These are phyloP conservation scores for Binderoboletus segoi DNA, from an alignment of 1,284 basidiomycete species.

Conservation along the genomic window DNA sequence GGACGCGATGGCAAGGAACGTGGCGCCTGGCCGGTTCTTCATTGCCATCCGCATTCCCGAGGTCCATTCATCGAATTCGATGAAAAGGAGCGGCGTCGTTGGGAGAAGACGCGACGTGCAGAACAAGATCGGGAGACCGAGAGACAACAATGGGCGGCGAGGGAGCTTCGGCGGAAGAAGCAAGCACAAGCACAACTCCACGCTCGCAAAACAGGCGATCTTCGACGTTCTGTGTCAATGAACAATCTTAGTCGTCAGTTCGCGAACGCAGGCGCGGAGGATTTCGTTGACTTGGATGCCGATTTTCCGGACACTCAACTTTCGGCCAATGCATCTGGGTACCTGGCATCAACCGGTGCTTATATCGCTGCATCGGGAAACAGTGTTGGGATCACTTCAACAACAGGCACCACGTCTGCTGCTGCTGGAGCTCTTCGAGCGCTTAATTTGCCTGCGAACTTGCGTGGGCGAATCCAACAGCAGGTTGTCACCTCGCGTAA, in stretches of 20 bases:
- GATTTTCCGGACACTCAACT: constrained; percentile 49
- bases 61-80: constrained; percentile 76
- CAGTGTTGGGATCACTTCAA: constrained; percentile 91
- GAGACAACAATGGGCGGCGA: constrained; percentile 44
- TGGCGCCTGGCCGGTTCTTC: constrained; percentile 67
- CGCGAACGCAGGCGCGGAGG: constrained; percentile 36
- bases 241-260: constrained; percentile 67
- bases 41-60: constrained; percentile 70
- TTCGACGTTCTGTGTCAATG: constrained; percentile 79
- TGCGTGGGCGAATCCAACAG: constrained; percentile 61
- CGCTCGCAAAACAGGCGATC: constrained; percentile 52
- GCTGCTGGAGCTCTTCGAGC: constrained; percentile 47
- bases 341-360: constrained; percentile 56
- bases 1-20: constrained; percentile 52
- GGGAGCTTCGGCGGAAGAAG: constrained; percentile 47
- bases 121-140: constrained; percentile 55
- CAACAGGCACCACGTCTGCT: constrained; percentile 81
- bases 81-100: constrained; percentile 66
- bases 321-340: constrained; percentile 70
- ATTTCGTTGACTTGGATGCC: constrained; percentile 50
- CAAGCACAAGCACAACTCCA: constrained; percentile 42
- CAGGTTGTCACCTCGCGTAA: constrained; percentile 67
- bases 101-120: constrained; percentile 56
- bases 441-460: constrained; percentile 50
- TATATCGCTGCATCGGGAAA: constrained; percentile 94